Conservation (phyloP, 495 filamentous ascomycete genomes). For the Aspergillus saccharolyticus region DNA sequence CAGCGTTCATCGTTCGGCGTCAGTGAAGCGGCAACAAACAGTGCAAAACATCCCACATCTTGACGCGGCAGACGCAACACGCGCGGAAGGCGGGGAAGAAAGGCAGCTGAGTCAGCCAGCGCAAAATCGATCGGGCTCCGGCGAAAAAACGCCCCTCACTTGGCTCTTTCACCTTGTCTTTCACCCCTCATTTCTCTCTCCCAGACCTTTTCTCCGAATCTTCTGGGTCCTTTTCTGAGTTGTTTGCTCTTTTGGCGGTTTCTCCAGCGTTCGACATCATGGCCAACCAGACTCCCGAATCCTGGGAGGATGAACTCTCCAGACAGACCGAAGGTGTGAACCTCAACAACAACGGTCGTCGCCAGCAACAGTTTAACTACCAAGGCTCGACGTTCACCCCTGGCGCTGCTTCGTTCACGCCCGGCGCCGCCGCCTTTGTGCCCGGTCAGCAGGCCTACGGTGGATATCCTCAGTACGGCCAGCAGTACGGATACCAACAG, state of each 20-base stretch:
- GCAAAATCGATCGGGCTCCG: conserved; percentile 24
- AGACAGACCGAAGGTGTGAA: conserved; percentile 82
- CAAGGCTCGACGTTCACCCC: conserved; percentile 55
- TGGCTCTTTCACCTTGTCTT: background rate
- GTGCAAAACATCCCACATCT: background rate
- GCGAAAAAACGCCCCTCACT: conserved; percentile 21
- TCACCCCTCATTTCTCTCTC: conserved; percentile 10
- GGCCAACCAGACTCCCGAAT: conserved; percentile 74
- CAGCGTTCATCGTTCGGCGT: conserved; percentile 10
- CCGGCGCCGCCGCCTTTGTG: conserved; percentile 69
- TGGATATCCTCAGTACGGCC: conserved; percentile 56
- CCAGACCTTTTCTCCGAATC: background rate
- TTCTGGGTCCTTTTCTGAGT: conserved; percentile 16
- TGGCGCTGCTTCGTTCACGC: conserved; percentile 75
- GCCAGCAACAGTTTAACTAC: conserved; percentile 56
- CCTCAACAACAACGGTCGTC: conserved; percentile 70
- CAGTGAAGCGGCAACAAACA: conserved; percentile 7
- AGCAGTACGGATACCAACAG: conserved; percentile 17
- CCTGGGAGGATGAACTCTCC: conserved; percentile 93
- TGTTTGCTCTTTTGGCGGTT: conserved; percentile 25
- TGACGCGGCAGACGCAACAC: conserved; percentile 2
- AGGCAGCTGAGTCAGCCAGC: conserved; percentile 38
- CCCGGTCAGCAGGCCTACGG: conserved; percentile 59
- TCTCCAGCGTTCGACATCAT: conserved; percentile 46
- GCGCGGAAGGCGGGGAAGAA: conserved; percentile 11